These are phyloP conservation scores for Globisporangium spinosum DNA, from an alignment of 352 stramenopile species.

Conservation along the genomic window DNA sequence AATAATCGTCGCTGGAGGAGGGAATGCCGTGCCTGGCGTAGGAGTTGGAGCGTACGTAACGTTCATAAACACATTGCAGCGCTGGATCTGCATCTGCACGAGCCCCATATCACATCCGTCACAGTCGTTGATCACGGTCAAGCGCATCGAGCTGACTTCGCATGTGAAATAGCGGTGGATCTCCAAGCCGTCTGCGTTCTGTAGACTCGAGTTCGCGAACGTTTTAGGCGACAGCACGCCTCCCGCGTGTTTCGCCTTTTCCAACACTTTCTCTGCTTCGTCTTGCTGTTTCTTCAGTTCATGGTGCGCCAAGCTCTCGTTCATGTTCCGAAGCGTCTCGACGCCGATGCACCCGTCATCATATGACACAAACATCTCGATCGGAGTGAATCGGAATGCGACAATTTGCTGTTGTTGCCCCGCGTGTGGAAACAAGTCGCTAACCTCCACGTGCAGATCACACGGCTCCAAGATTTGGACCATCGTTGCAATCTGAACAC, in stretches of 20 bases:
- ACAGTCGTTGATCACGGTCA: constrained; percentile 86
- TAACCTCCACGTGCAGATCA: constrained; percentile 60
- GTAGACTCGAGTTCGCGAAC: constrained; percentile 1
- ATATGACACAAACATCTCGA: constrained; percentile 79
- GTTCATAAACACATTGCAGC: constrained; percentile 74
- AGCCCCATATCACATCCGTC: constrained; percentile 86
- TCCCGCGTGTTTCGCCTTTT: not conserved
- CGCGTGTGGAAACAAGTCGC: constrained; percentile 59
- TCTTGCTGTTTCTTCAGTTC: constrained; percentile 14
- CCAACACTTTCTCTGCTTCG: not conserved
- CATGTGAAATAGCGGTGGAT: constrained; percentile 78
- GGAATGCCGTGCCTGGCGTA: constrained; percentile 7
- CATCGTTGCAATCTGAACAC: constrained; percentile 31
- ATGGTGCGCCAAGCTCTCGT: constrained; percentile 26
- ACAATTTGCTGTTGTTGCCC: constrained; percentile 75
- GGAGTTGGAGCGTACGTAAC: constrained; percentile 41
- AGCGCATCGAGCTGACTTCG: constrained; percentile 54
- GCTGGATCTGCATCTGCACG: constrained; percentile 65
- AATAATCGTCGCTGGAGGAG: constrained; percentile 43
- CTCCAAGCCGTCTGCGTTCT: constrained; percentile 26
- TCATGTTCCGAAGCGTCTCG: constrained; percentile 45
- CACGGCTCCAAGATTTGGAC: constrained; percentile 82
- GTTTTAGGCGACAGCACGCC: constrained; percentile 21
- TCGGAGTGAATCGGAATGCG: constrained; percentile 62
- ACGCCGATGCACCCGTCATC: constrained; percentile 60